Percentiles rank a stretch among this genome's conserved stretches.
Conservation (phyloP, 2,329 filamentous ascomycete species). For the Didymellaceae sp. region DNA sequence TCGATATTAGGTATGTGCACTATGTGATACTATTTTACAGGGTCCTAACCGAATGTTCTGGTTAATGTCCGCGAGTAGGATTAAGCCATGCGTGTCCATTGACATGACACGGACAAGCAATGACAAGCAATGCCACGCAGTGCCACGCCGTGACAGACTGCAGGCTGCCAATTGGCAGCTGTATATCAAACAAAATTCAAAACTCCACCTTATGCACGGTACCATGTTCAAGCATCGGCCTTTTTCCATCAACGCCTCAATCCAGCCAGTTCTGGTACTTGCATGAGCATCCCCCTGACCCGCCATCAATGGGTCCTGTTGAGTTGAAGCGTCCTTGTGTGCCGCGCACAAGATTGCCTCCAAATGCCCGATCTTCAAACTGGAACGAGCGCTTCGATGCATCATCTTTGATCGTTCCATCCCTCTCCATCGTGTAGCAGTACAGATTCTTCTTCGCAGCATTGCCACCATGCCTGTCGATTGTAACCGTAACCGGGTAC, state of each 20-base stretch:
- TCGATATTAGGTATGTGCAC: slow-evolving; percentile 25
- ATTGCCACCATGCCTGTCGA: slow-evolving; percentile 66
- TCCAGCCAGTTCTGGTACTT: slow-evolving; percentile 63
- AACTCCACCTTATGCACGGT: slow-evolving; percentile 23
- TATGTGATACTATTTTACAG: slow-evolving; percentile 17
- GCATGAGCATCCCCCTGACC: slow-evolving; percentile 65
- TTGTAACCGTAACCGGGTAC: slow-evolving; percentile 64
- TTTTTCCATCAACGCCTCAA: slow-evolving; percentile 3
- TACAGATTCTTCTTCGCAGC: slow-evolving; percentile 63
- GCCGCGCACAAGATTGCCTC: slow-evolving; percentile 60
- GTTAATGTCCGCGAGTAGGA: slow-evolving; percentile 7
- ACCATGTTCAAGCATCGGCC: slow-evolving; percentile 14
- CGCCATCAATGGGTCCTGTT: slow-evolving; percentile 62
- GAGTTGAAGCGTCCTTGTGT: slow-evolving; percentile 53
- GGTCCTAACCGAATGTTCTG: slow-evolving; percentile 25
- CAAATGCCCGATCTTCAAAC: slow-evolving; percentile 60
- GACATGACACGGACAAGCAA: slow-evolving; percentile 12
- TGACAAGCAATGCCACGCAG: slow-evolving; percentile 16
- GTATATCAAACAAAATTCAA: slow-evolving; percentile 26
- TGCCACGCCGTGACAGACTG: slow-evolving; percentile 11
- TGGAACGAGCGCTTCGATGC: slow-evolving; percentile 54
- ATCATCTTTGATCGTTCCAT: slow-evolving; percentile 51
- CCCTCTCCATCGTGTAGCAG: slow-evolving; percentile 63
- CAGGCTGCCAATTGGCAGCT: slow-evolving; percentile 17
- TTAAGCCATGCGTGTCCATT: slow-evolving; percentile 4